Evolutionary conservation across 2,329 filamentous ascomycete species (phyloP).

Genomic region (Penicillium sp.): DNA sequence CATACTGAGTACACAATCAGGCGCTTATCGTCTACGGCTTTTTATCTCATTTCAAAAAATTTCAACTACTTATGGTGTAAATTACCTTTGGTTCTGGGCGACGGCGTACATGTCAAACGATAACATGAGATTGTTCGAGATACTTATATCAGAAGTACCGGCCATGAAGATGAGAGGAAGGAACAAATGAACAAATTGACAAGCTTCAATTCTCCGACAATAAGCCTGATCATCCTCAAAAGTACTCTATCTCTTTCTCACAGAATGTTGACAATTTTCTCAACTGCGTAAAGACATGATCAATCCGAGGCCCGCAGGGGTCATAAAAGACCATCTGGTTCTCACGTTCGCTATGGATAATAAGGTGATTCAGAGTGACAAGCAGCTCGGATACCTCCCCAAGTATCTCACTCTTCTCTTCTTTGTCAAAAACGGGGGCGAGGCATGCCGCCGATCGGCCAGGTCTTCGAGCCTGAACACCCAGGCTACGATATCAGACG

Average conservation of each 20-base stretch:
- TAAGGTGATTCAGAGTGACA: background rate
- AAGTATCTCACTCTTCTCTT: background rate
- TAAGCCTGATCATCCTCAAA: background rate
- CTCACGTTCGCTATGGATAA: background rate
- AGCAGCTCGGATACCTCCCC: background rate
- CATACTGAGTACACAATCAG: background rate
- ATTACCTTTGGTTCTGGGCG: too few relatives aligned
- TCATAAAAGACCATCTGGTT: background rate
- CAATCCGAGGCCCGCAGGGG: background rate
- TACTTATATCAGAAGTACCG: background rate
- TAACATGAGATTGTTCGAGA: background rate
- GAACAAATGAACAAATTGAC: too few relatives aligned
- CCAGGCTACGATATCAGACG: background rate
- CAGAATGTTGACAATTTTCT: background rate
- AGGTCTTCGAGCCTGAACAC: background rate
- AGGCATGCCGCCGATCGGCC: background rate
- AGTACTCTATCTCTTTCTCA: background rate
- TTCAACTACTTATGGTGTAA: too few relatives aligned
- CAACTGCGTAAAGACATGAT: background rate
- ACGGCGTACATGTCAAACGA: background rate
- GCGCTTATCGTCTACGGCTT: background rate
- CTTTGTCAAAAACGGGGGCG: background rate
- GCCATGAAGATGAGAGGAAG: background rate
- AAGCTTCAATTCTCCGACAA: background rate
- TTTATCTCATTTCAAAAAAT: background rate